Conservation (phyloP, 805 yeast genomes). For the Cyberlindnera mrakii region DNA sequence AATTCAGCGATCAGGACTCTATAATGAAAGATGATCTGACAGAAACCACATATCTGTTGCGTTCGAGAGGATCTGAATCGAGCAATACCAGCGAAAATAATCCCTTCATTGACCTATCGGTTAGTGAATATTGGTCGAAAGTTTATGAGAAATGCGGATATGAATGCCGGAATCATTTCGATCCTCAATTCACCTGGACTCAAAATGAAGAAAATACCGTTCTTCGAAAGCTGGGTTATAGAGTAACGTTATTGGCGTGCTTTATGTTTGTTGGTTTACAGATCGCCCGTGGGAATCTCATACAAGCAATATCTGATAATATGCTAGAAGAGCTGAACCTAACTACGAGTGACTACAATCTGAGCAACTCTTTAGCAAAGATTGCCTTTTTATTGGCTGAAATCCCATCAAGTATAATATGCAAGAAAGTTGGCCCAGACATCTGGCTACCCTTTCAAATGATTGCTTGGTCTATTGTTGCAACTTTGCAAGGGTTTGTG, state of each 20-base stretch:
- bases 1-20: too few species aligned
- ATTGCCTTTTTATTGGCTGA: too few species aligned
- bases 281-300: conserved; percentile 50
- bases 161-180: conserved; percentile 48
- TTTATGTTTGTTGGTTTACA: conserved; percentile 53
- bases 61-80: too few species aligned
- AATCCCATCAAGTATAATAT: conserved; percentile 44
- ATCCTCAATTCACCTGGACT: conserved; percentile 52
- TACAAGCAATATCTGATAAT: conserved; percentile 54
- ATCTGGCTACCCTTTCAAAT: conserved; percentile 55
- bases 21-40: too few species aligned
- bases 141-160: conserved; percentile 44
- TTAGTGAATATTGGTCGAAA: background rate
- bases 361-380: conserved; percentile 42
- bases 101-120: too few species aligned
- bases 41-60: too few species aligned
- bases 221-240: conserved; percentile 43
- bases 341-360: conserved; percentile 50
- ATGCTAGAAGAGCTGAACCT: conserved; percentile 44
- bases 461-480: conserved; percentile 50
- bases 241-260: conserved; percentile 51
- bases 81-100: too few species aligned
- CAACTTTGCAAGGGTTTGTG: conserved; percentile 45
- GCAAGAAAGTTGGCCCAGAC: conserved; percentile 58
- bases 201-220: conserved; percentile 42